A percentile compares a stretch with the other conserved stretches of the same genome.
Evolutionary conservation across 2,329 filamentous ascomycete species (phyloP).

Genomic region (Colletotrichum zoysiae): DNA sequence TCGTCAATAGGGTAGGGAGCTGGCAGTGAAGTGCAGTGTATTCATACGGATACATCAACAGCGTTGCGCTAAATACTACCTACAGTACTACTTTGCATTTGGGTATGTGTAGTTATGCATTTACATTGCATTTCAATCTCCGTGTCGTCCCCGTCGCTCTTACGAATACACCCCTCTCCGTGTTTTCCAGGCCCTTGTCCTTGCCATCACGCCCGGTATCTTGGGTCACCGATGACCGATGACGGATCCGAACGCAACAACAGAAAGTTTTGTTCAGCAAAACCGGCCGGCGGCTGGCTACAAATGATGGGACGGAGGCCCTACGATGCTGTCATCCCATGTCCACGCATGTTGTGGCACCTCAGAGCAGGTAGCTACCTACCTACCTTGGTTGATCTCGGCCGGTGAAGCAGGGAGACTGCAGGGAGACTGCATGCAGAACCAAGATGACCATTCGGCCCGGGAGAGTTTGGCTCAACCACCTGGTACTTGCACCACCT

Average conservation of each 20-base stretch:
- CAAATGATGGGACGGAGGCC: background rate
- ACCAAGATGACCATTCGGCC: background rate
- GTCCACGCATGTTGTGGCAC: background rate
- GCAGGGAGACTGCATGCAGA: background rate
- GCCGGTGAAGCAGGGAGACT: constrained; percentile 1
- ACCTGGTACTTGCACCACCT: background rate
- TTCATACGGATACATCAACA: background rate
- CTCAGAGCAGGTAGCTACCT: background rate
- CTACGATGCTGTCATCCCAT: constrained; percentile 1
- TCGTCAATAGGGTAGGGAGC: background rate
- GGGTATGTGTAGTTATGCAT: too few species aligned
- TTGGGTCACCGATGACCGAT: constrained; percentile 12
- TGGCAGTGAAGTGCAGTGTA: background rate
- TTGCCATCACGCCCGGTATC: constrained; percentile 3
- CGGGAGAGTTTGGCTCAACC: background rate
- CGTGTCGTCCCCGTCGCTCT: background rate
- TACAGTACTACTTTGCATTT: too few species aligned
- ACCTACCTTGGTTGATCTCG: background rate
- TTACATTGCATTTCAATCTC: background rate
- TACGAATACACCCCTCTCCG: background rate
- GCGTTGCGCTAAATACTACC: background rate
- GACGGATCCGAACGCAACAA: background rate
- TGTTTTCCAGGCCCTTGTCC: constrained; percentile 5
- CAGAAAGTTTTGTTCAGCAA: background rate
- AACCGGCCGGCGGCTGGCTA: background rate